These are phyloP conservation scores for Bimuria novae-zelandiae DNA, from an alignment of 2,329 filamentous ascomycete species.

Conservation along the genomic window DNA sequence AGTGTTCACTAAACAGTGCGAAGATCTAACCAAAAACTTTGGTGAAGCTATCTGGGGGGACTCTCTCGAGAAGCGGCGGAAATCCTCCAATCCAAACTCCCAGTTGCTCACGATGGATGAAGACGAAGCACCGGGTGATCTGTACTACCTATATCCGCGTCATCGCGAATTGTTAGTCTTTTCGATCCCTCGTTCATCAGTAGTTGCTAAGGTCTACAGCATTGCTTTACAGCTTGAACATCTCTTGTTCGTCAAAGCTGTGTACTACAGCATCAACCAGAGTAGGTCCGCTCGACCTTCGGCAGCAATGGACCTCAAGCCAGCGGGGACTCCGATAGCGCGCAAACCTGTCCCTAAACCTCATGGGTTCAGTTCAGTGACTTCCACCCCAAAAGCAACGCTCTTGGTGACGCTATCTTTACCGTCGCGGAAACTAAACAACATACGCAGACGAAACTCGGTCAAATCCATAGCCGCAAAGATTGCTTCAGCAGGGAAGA, in stretches of 20 bases:
- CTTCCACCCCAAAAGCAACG: neutral
- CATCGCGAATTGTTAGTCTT: slow-evolving; percentile 5
- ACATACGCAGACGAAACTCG: neutral
- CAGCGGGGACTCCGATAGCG: too few species aligned
- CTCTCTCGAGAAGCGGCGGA: slow-evolving; percentile 1
- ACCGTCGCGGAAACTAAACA: neutral
- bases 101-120: neutral
- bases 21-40: neutral
- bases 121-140: slow-evolving; percentile 1
- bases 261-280: neutral
- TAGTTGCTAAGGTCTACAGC: neutral
- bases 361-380: neutral
- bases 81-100: slow-evolving; percentile 1
- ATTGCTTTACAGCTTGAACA: slow-evolving; percentile 16
- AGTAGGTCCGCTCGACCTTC: too few species aligned
- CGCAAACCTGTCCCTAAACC: too few species aligned
- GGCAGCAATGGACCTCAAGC: too few species aligned
- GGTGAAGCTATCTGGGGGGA: slow-evolving; percentile 10
- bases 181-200: neutral
- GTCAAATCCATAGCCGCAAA: neutral
- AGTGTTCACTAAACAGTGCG: neutral
- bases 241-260: slow-evolving; percentile 11
- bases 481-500: neutral
- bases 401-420: neutral
- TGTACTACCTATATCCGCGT: slow-evolving; percentile 2